These are phyloP conservation scores for Tylopilus plumbeoviolaceoides DNA, from an alignment of 768 basidiomycete species.

Conservation along the genomic window DNA sequence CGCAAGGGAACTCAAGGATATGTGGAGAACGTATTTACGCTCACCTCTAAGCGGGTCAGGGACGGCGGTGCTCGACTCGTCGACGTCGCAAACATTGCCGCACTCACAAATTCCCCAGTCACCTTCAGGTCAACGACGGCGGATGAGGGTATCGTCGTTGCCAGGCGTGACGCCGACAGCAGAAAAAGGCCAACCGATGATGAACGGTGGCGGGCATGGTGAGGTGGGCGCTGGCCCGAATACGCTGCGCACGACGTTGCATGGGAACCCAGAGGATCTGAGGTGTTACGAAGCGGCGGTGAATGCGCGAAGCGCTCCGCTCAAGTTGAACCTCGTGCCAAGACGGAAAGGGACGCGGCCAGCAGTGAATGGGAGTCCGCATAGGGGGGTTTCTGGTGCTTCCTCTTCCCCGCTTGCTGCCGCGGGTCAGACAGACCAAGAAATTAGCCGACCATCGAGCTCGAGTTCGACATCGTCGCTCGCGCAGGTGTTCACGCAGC, in stretches of 20 bases:
- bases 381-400: not conserved
- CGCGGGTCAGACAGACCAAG: conserved; percentile 14
- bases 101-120: conserved; percentile 24
- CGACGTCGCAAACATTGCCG: conserved; percentile 10
- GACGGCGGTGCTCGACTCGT: conserved; percentile 6
- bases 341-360: conserved; percentile 31
- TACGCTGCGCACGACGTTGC: conserved; percentile 37
- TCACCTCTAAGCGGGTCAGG: conserved; percentile 51
- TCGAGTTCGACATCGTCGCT: conserved; percentile 38
- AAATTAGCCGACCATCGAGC: conserved; percentile 35
- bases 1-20: conserved; percentile 54
- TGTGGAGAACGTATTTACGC: conserved; percentile 73
- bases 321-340: conserved; percentile 53
- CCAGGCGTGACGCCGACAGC: conserved; percentile 65
- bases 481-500: conserved; percentile 38
- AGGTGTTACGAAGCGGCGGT: conserved; percentile 73
- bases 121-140: conserved; percentile 31
- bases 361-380: conserved; percentile 17
- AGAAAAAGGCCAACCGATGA: conserved; percentile 19
- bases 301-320: conserved; percentile 60
- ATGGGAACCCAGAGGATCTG: conserved; percentile 56
- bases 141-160: conserved; percentile 61
- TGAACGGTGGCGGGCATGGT: conserved; percentile 17
- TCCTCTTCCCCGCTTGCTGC: not conserved
- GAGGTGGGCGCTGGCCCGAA: conserved; percentile 20